These are phyloP conservation scores for Abelmoschus esculentus DNA, from an alignment of 345 rosid species.

Conservation along the genomic window DNA sequence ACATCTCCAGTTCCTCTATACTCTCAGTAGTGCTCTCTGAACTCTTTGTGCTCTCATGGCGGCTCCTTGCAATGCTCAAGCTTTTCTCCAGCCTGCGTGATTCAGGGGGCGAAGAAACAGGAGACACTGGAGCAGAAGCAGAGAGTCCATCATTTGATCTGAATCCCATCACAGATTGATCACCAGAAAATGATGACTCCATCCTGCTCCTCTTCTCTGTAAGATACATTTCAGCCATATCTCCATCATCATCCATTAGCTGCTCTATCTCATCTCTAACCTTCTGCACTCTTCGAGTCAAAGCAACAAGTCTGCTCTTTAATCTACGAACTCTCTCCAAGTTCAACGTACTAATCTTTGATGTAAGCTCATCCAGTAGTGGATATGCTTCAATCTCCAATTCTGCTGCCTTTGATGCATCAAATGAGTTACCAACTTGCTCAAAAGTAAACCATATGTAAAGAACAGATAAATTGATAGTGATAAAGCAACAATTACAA, in stretches of 20 bases:
- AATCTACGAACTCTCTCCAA: slow-evolving; percentile 89
- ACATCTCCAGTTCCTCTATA: slow-evolving; percentile 95
- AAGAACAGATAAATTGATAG: not conserved
- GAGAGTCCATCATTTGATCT: slow-evolving; percentile 72
- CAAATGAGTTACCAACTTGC: slow-evolving; percentile 12
- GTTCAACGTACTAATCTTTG: slow-evolving; percentile 92
- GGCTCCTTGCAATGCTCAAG: slow-evolving; percentile 82
- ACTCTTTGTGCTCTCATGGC: slow-evolving; percentile 87
- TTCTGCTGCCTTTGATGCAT: slow-evolving; percentile 75
- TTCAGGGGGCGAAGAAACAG: slow-evolving; percentile 81
- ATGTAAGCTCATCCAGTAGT: slow-evolving; percentile 83
- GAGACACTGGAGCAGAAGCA: slow-evolving; percentile 90
- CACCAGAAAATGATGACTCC: slow-evolving; percentile 73
- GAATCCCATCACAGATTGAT: slow-evolving; percentile 63
- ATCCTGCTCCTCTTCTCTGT: slow-evolving; percentile 87
- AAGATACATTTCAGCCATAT: slow-evolving; percentile 98
- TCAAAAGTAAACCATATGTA: slow-evolving; percentile 8
- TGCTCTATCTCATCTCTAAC: slow-evolving; percentile 99
- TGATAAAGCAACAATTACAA: not conserved
- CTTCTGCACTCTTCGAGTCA: slow-evolving; percentile 94
- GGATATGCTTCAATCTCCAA: slow-evolving; percentile 99
- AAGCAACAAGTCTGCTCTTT: slow-evolving; percentile 91
- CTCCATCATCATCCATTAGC: slow-evolving; percentile 99
- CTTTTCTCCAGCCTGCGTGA: slow-evolving; percentile 73
- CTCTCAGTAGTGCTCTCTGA: slow-evolving; percentile 62